Conservation (phyloP, 2,329 filamentous ascomycete genomes). For the Calonectria montana region DNA sequence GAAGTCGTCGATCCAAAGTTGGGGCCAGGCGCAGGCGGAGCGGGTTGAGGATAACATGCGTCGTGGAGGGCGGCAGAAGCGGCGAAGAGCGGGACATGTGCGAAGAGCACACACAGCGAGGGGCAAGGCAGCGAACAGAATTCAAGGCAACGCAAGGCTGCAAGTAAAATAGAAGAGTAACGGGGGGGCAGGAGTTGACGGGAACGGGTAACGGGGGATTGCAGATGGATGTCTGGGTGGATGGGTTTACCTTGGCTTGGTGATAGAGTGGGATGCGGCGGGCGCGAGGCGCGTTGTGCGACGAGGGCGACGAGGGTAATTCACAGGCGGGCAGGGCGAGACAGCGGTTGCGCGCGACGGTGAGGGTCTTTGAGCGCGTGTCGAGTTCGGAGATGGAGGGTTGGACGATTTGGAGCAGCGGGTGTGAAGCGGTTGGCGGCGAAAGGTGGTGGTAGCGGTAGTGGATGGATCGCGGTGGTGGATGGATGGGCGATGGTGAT, state of each 20-base stretch:
- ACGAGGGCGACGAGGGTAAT: slow-evolving; percentile 24
- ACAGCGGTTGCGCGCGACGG: slow-evolving; percentile 38
- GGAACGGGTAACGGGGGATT: slow-evolving; percentile 20
- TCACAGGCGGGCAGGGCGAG: slow-evolving; percentile 24
- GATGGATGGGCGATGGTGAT: slow-evolving; percentile 39
- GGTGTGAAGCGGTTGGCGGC: slow-evolving; percentile 33
- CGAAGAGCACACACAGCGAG: slow-evolving; percentile 9
- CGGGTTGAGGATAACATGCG: slow-evolving; percentile 20
- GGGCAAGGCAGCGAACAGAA: slow-evolving; percentile 24
- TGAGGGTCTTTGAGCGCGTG: slow-evolving; percentile 22
- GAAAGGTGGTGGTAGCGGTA: slow-evolving; percentile 20
- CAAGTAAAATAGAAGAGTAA: slow-evolving; percentile 1
- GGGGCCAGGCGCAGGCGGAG: slow-evolving; percentile 28
- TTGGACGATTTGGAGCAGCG: slow-evolving; percentile 40
- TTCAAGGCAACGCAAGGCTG: slow-evolving; percentile 26
- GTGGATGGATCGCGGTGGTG: slow-evolving; percentile 31
- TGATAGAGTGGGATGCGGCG: slow-evolving; percentile 36
- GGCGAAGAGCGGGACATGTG: slow-evolving; percentile 16
- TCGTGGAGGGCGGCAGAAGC: slow-evolving; percentile 19
- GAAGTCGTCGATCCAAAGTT: slow-evolving; percentile 6
- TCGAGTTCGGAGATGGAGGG: slow-evolving; percentile 30
- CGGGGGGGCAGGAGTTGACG: slow-evolving; percentile 14
- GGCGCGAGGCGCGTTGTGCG: slow-evolving; percentile 44
- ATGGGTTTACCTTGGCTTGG: slow-evolving; percentile 41
- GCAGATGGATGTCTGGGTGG: slow-evolving; percentile 22